Evolutionary conservation across 129 eudicot genomes (phyloP), one percentile per base, ranked within the genome.

Genomic region (Tagetes patula): DNA sequence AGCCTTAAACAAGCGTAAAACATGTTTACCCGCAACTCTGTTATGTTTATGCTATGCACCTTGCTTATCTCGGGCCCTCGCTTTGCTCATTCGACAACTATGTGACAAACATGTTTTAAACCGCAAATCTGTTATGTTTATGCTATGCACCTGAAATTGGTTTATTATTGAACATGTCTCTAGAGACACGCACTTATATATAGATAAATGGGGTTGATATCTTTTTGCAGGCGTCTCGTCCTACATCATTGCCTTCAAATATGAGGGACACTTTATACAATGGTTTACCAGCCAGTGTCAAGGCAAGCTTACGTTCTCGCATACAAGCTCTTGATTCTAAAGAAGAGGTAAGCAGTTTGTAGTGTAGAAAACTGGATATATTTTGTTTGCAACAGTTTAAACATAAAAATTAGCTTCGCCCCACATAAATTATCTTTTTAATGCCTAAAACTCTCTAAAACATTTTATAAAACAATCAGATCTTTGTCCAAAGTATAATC

Each of bases 191-290:
- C 37, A 56, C 9, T 2, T 56, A 56, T 27, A 56, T 5, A 3
- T 42, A 11, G 6, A 33, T 65, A 11, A 49, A 74, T 38, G 39
- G 12, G 38, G 11, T 13, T 49, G 11, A 1, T 27, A 36, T 45
- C 33, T 45, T 65, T 50, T 38, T 65, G 56, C 40, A 94, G 98
- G 97, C 96, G 61, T 88, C 98, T 30, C 96, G 97, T 37, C 97
- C 98, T 3, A 82, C 89, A 36, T 86, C 89, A 27, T 86, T 94
- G 54, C 98, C 96, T 39, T 86, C 97, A 66, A 94, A 88, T 75
- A 83, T 82, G 81, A 90, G 98, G 84, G 98, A 90, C 61, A 71
- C 86, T 66, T 80, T 94, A 62, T 94, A 94, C 69, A 85, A 84
- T 61, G 93, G 89, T 77, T 77, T 94, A 74, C 98, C 98, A 31